phyloP scores from a whole-genome alignment of 768 basidiomycete species.

The Phanerochaete sordida region DNA sequence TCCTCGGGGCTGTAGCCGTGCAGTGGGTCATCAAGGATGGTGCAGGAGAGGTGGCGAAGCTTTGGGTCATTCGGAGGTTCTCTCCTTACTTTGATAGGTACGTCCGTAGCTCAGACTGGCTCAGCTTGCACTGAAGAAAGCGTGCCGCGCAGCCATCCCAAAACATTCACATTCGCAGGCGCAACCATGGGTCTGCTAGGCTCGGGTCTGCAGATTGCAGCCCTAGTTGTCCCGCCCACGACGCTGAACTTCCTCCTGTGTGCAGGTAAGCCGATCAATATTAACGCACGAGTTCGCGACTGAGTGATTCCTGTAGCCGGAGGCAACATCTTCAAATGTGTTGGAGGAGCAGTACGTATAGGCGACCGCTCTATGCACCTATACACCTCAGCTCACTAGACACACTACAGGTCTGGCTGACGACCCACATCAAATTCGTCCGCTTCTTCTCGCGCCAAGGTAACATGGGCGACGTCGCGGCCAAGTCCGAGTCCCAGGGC shows the following conservation, averaged over 20 bases:
- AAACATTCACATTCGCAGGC: conserved; percentile 24
- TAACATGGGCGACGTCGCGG: conserved; percentile 27
- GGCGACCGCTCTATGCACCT: not conserved
- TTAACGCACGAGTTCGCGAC: not conserved
- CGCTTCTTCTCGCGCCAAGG: conserved; percentile 25
- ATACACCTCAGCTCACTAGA: not conserved
- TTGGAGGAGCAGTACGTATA: conserved; percentile 24
- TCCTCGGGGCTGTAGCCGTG: conserved; percentile 27
- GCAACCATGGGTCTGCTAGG: conserved; percentile 19
- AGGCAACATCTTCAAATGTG: conserved; percentile 27
- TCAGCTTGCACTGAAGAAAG: not conserved
- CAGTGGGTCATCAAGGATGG: conserved; percentile 31
- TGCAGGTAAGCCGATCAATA: conserved; percentile 9
- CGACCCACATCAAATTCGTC: conserved; percentile 27
- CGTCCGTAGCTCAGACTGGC: too few relatives aligned
- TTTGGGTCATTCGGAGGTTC: conserved; percentile 27
- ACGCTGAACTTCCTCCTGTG: conserved; percentile 23
- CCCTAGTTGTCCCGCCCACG: conserved; percentile 19
- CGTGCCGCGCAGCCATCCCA: conserved; percentile 18
- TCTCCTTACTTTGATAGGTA: conserved; percentile 26
- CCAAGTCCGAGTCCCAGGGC: conserved; percentile 27
- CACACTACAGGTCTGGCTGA: conserved; percentile 23
- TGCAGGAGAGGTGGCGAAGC: conserved; percentile 26
- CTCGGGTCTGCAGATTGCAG: conserved; percentile 24
- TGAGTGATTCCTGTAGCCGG: conserved; percentile 13